A percentile compares a stretch with the other conserved stretches of the same genome.
These are phyloP conservation scores for Fusarium palustre DNA, from an alignment of 2,329 filamentous ascomycete species.

Conservation along the genomic window DNA sequence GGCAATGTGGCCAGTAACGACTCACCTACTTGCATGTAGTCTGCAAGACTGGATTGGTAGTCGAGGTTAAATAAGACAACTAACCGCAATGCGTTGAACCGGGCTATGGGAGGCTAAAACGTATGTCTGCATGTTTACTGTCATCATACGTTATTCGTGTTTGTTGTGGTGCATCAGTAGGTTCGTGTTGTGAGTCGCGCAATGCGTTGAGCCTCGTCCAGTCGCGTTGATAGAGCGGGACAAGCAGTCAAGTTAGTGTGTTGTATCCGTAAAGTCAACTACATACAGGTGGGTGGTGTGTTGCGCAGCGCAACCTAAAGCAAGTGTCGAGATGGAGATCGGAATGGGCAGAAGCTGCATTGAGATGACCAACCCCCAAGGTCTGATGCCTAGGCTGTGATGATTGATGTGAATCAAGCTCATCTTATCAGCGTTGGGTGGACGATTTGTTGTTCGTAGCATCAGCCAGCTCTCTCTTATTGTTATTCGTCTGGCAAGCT, in stretches of 20 bases:
- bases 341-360: conserved; percentile 29
- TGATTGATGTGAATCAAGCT: conserved; percentile 28
- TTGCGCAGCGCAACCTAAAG: conserved; percentile 34
- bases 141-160: conserved; percentile 16
- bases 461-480: conserved; percentile 18
- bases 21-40: background rate
- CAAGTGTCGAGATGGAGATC: conserved; percentile 6
- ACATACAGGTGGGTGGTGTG: conserved; percentile 6
- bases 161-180: conserved; percentile 23
- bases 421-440: conserved; percentile 30
- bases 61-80: conserved; percentile 5
- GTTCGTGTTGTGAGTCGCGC: conserved; percentile 21
- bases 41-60: background rate
- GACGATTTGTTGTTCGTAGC: conserved; percentile 18
- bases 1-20: conserved; percentile 15
- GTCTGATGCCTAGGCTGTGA: conserved; percentile 3
- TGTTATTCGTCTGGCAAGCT: conserved; percentile 30
- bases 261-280: background rate
- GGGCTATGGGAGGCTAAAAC: background rate
- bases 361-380: background rate
- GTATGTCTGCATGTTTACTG: background rate
- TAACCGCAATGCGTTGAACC: background rate
- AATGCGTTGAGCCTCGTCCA: conserved; percentile 27
- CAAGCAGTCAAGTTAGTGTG: background rate
- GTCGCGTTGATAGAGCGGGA: conserved; percentile 29